These are phyloP conservation scores for Fusarium coicis DNA, from an alignment of 2,329 filamentous ascomycete species.

Conservation along the genomic window DNA sequence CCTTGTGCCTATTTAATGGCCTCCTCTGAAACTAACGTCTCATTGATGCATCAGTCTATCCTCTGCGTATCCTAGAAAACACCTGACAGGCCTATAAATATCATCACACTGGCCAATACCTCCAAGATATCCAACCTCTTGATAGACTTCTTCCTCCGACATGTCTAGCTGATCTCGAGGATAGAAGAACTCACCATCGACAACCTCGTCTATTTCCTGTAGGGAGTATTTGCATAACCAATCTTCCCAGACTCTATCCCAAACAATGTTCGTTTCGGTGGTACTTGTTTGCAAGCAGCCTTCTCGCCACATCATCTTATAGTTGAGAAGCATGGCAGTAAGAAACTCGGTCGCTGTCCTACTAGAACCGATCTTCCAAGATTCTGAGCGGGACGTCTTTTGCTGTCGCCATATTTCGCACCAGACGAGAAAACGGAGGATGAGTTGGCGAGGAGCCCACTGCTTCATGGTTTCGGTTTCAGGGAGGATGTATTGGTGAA, in stretches of 20 bases:
- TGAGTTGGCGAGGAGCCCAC: conserved; percentile 25
- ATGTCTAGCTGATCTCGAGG: conserved; percentile 25
- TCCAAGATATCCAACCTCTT: conserved; percentile 44
- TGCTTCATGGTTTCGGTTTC: not conserved
- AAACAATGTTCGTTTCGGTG: conserved; percentile 9
- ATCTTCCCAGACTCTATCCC: conserved; percentile 45
- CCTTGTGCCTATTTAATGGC: not conserved
- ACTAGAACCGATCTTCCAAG: conserved; percentile 35
- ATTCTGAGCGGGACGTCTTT: conserved; percentile 24
- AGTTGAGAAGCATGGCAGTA: conserved; percentile 38
- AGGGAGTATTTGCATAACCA: conserved; percentile 45
- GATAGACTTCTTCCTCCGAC: conserved; percentile 34
- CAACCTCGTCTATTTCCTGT: not conserved
- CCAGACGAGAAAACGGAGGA: conserved; percentile 41
- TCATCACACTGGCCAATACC: conserved; percentile 36
- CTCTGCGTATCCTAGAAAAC: not conserved
- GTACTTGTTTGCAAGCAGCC: conserved; percentile 23
- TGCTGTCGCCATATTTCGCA: conserved; percentile 43
- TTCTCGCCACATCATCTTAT: conserved; percentile 34
- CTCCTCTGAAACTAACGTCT: not conserved
- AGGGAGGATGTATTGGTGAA: conserved; percentile 23
- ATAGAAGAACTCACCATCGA: conserved; percentile 23
- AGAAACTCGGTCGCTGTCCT: conserved; percentile 37
- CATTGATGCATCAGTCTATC: not conserved
- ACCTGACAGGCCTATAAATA: conserved; percentile 2